Evolutionary conservation across 306 rosid genomes (phyloP).

Genomic region (Citrullus colocynthis): DNA sequence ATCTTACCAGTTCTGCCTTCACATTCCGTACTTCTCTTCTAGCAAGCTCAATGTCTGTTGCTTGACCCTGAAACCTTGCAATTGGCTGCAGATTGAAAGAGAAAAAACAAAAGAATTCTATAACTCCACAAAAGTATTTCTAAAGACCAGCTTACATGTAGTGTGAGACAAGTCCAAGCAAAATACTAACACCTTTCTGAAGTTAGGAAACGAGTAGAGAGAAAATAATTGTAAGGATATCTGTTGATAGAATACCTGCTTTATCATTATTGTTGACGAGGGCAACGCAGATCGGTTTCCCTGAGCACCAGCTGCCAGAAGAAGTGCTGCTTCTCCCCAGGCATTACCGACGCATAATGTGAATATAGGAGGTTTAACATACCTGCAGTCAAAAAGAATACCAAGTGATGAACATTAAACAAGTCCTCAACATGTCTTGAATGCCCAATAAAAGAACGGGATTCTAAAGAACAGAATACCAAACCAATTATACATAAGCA

Average conservation of each 20-base stretch:
- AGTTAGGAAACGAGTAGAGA: background rate
- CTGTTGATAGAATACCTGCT: constrained; percentile 38
- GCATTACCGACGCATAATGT: constrained; percentile 95
- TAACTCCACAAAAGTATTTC: background rate
- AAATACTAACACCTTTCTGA: background rate
- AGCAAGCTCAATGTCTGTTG: constrained; percentile 66
- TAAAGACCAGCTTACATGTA: background rate
- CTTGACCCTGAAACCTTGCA: constrained; percentile 93
- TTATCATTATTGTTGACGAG: constrained; percentile 90
- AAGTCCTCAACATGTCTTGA: background rate
- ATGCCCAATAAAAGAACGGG: background rate
- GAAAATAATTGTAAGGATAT: background rate
- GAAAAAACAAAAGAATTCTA: background rate
- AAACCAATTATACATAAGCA: background rate
- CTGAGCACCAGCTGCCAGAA: constrained; percentile 87
- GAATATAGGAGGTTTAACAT: constrained; percentile 79
- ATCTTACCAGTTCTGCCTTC: constrained; percentile 71
- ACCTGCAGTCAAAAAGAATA: constrained; percentile 29
- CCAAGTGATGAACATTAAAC: background rate
- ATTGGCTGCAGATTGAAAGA: constrained; percentile 58
- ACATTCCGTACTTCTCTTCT: constrained; percentile 67
- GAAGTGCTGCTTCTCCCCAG: constrained; percentile 99
- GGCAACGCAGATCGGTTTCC: constrained; percentile 97
- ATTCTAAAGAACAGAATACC: background rate
- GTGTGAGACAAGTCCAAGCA: background rate